These are phyloP conservation scores for Phytophthora syringae DNA, from an alignment of 352 stramenopile genomes.

Conservation along the genomic window DNA sequence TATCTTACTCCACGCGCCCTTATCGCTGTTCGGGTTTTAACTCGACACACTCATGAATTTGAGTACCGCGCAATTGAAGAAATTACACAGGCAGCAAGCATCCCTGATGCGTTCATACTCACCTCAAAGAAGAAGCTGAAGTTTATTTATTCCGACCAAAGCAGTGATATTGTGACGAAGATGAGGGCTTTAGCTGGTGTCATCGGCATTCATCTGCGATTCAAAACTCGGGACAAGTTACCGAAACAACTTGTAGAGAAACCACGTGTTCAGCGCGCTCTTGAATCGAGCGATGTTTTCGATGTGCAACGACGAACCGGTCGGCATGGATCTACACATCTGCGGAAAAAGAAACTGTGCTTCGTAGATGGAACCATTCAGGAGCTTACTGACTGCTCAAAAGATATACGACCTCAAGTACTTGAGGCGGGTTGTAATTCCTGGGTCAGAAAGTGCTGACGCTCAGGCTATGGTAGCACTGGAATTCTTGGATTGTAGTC, in stretches of 20 bases:
- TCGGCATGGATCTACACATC: slow-evolving; percentile 60
- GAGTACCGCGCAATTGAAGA: slow-evolving; percentile 71
- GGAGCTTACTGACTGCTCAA: slow-evolving; percentile 54
- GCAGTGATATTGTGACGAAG: slow-evolving; percentile 62
- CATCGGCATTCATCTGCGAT: slow-evolving; percentile 64
- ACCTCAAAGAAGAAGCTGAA: slow-evolving; percentile 67
- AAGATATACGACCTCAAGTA: slow-evolving; percentile 67
- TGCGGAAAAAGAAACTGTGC: slow-evolving; percentile 72
- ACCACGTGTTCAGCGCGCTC: slow-evolving; percentile 41
- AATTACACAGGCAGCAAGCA: slow-evolving; percentile 48
- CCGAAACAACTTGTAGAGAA: slow-evolving; percentile 54
- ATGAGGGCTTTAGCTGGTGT: slow-evolving; percentile 68
- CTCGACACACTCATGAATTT: slow-evolving; percentile 77
- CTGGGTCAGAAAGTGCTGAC: slow-evolving; percentile 30
- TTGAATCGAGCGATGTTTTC: slow-evolving; percentile 55
- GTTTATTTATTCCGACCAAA: slow-evolving; percentile 79
- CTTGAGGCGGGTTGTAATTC: slow-evolving; percentile 60
- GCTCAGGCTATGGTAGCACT: slow-evolving; percentile 57
- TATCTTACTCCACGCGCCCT: slow-evolving; percentile 74
- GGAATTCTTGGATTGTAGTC: slow-evolving; percentile 71
- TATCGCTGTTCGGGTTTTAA: slow-evolving; percentile 69
- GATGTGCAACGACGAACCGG: slow-evolving; percentile 64
- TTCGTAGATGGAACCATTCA: slow-evolving; percentile 59
- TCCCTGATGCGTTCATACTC: slow-evolving; percentile 68
- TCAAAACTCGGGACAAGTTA: slow-evolving; percentile 47